Evolutionary conservation across 2,329 filamentous ascomycete species (phyloP), one percentile per base, ranked within the genome.

Genomic region (Gremmenia infestans): DNA sequence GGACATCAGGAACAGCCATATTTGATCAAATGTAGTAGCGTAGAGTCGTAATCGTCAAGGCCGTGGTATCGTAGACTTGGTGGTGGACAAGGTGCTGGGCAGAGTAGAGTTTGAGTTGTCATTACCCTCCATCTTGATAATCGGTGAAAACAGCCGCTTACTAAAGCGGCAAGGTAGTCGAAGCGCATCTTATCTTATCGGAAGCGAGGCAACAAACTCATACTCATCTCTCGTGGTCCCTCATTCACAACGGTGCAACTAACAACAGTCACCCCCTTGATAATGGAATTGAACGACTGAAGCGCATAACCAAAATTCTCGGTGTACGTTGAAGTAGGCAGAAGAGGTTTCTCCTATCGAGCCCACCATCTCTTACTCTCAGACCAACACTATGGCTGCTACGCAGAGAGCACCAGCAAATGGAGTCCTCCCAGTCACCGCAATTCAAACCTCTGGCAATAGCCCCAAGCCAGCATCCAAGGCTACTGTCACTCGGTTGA

Each of bases 401-500:
- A 63, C 67, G 62, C 63, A 48, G 37, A 60, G 63, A 36, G 52
- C 70, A 19, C 74, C 76, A 60, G 60, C 77, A 5, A 82, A 81
- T 62, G 82, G 82, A 25, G 73, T 82, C 9, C 71, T 82, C 36
- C 74, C 80, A 45, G 76, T 81, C 48, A 72, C 75, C 45, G 72
- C 73, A 9, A 70, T 74, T 22, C 74, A 77, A 43, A 74, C 76
- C 2, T 58, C 76, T 71, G 64, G 76, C 70, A 68, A 59, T 57
- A 66, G 73, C n/a, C 64, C 70, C 39, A 71, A 76, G 46, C 56
- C 73, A 32, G 61, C 72, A 5, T 67, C 73, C 48, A 85, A 78
- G 70, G 72, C 75, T 52, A 65, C 72, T 39, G 74, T 75, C 54
- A 63, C 63, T 4, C 88, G 89, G 57, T 81, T 95, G 67, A 97